Evolutionary conservation across 345 rosid species (phyloP).

Genomic region (Isatis tinctoria): DNA sequence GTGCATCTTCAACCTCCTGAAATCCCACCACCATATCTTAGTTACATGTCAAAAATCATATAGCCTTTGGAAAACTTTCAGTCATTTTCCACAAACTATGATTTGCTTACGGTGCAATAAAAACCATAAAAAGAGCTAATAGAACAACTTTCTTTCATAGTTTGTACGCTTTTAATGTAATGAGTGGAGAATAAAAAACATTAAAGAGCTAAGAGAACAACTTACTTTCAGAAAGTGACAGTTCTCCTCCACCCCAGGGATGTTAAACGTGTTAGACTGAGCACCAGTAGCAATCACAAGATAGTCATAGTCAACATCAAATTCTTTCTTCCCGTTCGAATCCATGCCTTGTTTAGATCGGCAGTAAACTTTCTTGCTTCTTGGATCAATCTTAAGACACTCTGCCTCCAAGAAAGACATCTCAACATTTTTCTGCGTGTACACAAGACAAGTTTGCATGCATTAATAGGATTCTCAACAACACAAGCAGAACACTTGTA

Average conservation of each 20-base stretch:
- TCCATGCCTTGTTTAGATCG: constrained; percentile 37
- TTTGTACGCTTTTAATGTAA: too few relatives aligned
- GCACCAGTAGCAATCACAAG: constrained; percentile 88
- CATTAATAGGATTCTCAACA: not conserved
- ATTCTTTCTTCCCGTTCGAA: constrained; percentile 51
- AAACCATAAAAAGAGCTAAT: too few relatives aligned
- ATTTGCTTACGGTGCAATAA: too few relatives aligned
- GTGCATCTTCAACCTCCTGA: constrained; percentile 97
- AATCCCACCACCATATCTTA: not conserved
- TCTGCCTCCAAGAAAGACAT: constrained; percentile 66
- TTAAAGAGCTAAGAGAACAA: not conserved
- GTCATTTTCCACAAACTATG: too few relatives aligned
- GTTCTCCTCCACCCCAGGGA: constrained; percentile 78
- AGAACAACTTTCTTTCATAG: too few relatives aligned
- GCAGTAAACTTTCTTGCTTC: constrained; percentile 66
- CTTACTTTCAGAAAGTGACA: constrained; percentile 83
- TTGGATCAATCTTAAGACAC: constrained; percentile 68
- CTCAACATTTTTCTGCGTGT: constrained; percentile 47
- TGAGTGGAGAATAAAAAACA: not conserved
- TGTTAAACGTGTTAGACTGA: constrained; percentile 76
- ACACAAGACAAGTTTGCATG: not conserved
- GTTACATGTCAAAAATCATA: not conserved
- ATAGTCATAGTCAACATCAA: constrained; percentile 71
- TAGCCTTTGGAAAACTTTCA: not conserved
- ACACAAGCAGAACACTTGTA: not conserved